Percentiles rank a stretch among this genome's conserved stretches.
Conservation (phyloP, 345 rosid species). For the Populus nigra region DNA sequence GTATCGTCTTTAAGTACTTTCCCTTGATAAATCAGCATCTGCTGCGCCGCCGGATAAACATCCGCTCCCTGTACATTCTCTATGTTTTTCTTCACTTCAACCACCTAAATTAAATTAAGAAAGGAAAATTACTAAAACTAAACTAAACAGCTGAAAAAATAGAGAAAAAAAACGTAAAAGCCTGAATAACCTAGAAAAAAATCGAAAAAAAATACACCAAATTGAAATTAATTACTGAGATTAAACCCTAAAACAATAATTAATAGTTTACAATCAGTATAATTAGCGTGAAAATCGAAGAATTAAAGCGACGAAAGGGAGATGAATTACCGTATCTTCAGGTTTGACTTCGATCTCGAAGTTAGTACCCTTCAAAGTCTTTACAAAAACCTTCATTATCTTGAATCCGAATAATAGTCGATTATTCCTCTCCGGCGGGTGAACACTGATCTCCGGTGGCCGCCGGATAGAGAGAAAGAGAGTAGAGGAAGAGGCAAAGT, state of each 20-base stretch:
- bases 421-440: conserved; percentile 4
- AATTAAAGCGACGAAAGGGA: neutral
- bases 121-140: neutral
- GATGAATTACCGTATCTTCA: conserved; percentile 39
- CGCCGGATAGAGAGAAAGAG: conserved; percentile 1
- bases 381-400: conserved; percentile 47
- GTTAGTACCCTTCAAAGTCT: conserved; percentile 49
- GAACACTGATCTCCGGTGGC: neutral
- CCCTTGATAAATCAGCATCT: conserved; percentile 33
- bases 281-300: neutral
- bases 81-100: conserved; percentile 25
- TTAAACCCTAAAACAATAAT: neutral
- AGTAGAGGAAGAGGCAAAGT: neutral
- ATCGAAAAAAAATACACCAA: neutral
- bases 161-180: neutral
- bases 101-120: conserved; percentile 19
- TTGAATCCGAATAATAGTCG: neutral
- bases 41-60: conserved; percentile 26
- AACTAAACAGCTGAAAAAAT: neutral
- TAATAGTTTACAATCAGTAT: neutral
- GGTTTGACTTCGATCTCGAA: conserved; percentile 54
- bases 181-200: neutral
- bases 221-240: neutral
- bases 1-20: conserved; percentile 32
- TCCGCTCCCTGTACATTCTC: conserved; percentile 27